phyloP scores from a whole-genome alignment of 2,329 filamentous ascomycete genomes.

The Fusarium papillatum region DNA sequence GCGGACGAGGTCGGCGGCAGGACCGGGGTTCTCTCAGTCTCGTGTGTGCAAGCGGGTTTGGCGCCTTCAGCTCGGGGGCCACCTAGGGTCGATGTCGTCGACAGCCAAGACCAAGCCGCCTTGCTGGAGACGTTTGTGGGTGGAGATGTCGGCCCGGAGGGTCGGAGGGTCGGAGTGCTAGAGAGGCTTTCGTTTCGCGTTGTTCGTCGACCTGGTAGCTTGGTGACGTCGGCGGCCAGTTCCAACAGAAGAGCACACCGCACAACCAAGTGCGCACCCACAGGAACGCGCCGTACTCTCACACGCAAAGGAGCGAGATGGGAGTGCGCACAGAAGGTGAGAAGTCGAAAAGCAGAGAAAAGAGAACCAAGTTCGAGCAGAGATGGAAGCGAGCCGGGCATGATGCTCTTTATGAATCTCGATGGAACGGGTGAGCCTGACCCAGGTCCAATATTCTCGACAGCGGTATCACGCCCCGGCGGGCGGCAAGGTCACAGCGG shows the following conservation, averaged over 20 bases:
- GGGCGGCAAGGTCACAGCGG: conserved; percentile 21
- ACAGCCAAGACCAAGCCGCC: conserved; percentile 42
- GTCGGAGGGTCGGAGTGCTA: conserved; percentile 39
- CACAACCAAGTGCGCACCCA: conserved; percentile 33
- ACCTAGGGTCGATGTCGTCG: conserved; percentile 34
- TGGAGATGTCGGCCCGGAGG: conserved; percentile 47
- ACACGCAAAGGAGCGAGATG: conserved; percentile 13
- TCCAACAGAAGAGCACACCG: conserved; percentile 37
- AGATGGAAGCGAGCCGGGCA: conserved; percentile 7
- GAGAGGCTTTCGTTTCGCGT: conserved; percentile 41
- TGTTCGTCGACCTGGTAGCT: conserved; percentile 40
- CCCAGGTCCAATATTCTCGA: conserved; percentile 14
- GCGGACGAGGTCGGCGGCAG: conserved; percentile 45
- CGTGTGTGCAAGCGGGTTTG: conserved; percentile 48
- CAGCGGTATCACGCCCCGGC: conserved; percentile 16
- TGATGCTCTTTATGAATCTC: conserved; percentile 34
- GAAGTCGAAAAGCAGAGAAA: conserved; percentile 12
- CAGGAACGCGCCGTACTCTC: conserved; percentile 27
- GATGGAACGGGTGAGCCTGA: conserved; percentile 21
- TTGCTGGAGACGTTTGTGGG: conserved; percentile 44
- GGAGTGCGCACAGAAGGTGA: conserved; percentile 10
- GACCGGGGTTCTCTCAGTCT: conserved; percentile 40
- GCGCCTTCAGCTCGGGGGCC: conserved; percentile 47
- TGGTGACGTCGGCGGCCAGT: conserved; percentile 45
- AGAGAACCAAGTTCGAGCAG: conserved; percentile 6